phyloP scores from a whole-genome alignment of 352 stramenopile genomes.

The Pythium monospermum region DNA sequence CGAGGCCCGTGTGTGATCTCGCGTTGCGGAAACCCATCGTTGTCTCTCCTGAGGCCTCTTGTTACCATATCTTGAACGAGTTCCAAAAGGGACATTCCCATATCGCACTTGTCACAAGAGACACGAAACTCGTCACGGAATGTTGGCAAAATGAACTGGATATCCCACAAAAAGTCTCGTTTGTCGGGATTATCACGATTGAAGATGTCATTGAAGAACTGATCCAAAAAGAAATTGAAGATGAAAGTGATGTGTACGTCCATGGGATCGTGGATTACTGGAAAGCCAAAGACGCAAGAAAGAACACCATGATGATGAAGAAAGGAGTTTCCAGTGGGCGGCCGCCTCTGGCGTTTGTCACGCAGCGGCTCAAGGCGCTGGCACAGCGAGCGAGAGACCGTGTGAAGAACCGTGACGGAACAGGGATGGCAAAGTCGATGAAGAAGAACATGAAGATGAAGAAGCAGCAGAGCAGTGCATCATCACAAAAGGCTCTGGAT shows the following conservation, averaged over 20 bases:
- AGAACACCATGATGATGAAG: neutral
- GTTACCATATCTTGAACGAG: constrained; percentile 88
- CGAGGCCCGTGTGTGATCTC: constrained; percentile 53
- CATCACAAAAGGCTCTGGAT: no score
- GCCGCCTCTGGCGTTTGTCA: constrained; percentile 1
- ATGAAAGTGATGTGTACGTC: constrained; percentile 80
- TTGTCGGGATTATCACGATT: constrained; percentile 88
- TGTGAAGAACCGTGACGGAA: no score
- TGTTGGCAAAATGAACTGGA: constrained; percentile 43
- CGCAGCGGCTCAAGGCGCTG: constrained; percentile 30
- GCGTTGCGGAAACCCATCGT: constrained; percentile 76
- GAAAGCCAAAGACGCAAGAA: constrained; percentile 11
- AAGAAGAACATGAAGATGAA: no score
- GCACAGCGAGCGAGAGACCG: constrained; percentile 38
- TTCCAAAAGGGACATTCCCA: constrained; percentile 88
- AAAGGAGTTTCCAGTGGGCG: no score
- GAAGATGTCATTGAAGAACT: constrained; percentile 90
- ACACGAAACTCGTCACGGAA: constrained; percentile 44
- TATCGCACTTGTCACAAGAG: constrained; percentile 73
- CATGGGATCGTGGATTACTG: constrained; percentile 46
- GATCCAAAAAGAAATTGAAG: constrained; percentile 88
- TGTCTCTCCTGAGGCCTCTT: constrained; percentile 69
- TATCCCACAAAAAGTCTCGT: constrained; percentile 37
- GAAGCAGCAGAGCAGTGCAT: no score
- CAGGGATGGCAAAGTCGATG: no score